These are phyloP conservation scores for Arabidopsis suecica DNA, from an alignment of 345 rosid genomes.

Conservation along the genomic window DNA sequence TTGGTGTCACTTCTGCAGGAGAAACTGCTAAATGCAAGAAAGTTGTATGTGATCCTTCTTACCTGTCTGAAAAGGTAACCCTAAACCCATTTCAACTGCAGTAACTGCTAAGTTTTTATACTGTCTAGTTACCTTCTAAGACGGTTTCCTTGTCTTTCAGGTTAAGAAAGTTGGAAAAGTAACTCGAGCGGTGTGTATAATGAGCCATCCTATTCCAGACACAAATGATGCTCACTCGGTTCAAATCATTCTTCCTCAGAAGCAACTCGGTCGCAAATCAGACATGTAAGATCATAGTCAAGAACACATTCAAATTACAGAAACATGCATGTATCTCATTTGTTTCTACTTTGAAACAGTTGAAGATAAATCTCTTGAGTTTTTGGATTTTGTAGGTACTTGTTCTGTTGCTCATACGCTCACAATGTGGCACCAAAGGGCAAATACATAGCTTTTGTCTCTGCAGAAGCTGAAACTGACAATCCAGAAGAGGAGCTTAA, in stretches of 20 bases:
- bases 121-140: conserved; percentile 1
- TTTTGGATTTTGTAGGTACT: conserved; percentile 44
- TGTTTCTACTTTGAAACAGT: not conserved
- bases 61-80: conserved; percentile 78
- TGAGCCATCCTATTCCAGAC: conserved; percentile 96
- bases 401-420: conserved; percentile 92
- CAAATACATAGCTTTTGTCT: conserved; percentile 94
- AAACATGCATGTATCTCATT: not conserved
- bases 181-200: conserved; percentile 88
- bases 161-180: conserved; percentile 87
- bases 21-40: conserved; percentile 97
- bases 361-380: not conserved
- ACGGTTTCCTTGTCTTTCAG: conserved; percentile 44
- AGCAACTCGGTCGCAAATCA: conserved; percentile 93
- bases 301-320: not conserved
- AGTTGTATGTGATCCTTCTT: conserved; percentile 91
- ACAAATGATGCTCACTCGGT: conserved; percentile 90
- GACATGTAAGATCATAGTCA: conserved; percentile 60
- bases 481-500: conserved; percentile 77
- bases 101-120: not conserved
- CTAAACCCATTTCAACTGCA: conserved; percentile 3
- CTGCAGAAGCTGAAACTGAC: conserved; percentile 92
- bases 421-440: conserved; percentile 98
- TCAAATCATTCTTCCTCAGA: conserved; percentile 94
- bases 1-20: conserved; percentile 82